Percentiles rank a stretch among this genome's conserved stretches.
phyloP scores from a whole-genome alignment of 2,329 filamentous ascomycete species.

The Lizonia empirigonia region DNA sequence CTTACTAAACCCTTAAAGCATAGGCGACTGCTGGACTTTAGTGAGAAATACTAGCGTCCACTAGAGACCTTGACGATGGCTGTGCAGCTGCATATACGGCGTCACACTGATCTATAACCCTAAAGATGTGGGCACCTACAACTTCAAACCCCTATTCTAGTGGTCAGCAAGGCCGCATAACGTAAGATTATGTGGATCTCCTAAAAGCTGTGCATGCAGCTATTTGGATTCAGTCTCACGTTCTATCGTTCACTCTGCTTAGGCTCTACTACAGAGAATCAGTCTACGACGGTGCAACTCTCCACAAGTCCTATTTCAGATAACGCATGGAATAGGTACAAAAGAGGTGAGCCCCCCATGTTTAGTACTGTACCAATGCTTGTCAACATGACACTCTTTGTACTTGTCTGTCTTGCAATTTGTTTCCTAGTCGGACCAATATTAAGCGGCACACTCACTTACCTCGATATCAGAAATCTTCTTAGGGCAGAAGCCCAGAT shows the following conservation, averaged over 20 bases:
- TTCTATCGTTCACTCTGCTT: neutral
- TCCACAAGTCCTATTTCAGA: neutral
- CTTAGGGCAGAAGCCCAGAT: too few species aligned
- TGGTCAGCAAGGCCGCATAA: neutral
- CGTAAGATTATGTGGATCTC: constrained; percentile 1
- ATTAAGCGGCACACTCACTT: constrained; percentile 6
- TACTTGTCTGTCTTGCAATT: constrained; percentile 8
- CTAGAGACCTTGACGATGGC: too few species aligned
- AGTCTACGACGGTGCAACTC: neutral
- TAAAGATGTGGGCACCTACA: constrained; percentile 5
- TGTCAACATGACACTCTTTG: constrained; percentile 3
- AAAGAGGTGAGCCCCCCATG: constrained; percentile 11
- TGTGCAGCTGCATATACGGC: too few species aligned
- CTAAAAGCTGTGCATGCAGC: neutral
- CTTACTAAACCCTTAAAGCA: too few species aligned
- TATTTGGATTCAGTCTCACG: too few species aligned
- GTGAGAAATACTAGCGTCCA: too few species aligned
- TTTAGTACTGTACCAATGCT: constrained; percentile 5
- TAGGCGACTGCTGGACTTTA: too few species aligned
- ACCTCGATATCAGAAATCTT: constrained; percentile 1
- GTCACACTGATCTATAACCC: neutral
- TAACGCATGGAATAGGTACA: neutral
- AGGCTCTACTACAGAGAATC: neutral
- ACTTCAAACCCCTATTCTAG: neutral
- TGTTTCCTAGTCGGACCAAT: constrained; percentile 7